These are phyloP conservation scores for Chalaropsis ovoidea DNA, from an alignment of 2,329 filamentous ascomycete species.

Conservation along the genomic window DNA sequence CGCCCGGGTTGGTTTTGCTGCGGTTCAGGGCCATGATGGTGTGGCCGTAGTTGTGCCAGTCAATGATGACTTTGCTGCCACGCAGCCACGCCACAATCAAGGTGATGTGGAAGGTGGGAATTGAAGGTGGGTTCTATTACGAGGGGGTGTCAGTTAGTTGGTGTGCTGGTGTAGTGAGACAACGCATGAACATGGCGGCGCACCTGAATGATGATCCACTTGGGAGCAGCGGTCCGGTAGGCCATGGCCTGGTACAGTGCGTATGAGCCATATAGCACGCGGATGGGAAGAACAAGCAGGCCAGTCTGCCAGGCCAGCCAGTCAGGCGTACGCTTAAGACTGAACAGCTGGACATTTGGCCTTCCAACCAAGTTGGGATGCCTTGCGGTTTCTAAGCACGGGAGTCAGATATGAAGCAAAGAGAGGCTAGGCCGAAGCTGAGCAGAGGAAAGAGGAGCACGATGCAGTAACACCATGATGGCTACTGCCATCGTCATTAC, in stretches of 20 bases:
- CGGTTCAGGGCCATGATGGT: slow-evolving; percentile 65
- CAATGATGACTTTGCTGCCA: slow-evolving; percentile 73
- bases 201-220: slow-evolving; percentile 79
- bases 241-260: slow-evolving; percentile 61
- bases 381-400: slow-evolving; percentile 58
- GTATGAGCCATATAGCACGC: slow-evolving; percentile 36
- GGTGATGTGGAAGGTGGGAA: slow-evolving; percentile 75
- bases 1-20: slow-evolving; percentile 57
- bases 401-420: neutral
- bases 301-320: slow-evolving; percentile 46
- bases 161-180: neutral
- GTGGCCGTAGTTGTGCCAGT: slow-evolving; percentile 99
- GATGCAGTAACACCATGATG: neutral
- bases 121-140: slow-evolving; percentile 77
- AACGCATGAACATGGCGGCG: slow-evolving; percentile 24
- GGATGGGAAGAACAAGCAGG: slow-evolving; percentile 24
- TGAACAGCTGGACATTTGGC: slow-evolving; percentile 58
- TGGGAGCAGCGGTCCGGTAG: slow-evolving; percentile 61
- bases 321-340: slow-evolving; percentile 57
- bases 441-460: too few relatives aligned
- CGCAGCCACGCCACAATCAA: slow-evolving; percentile 63
- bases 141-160: neutral
- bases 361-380: slow-evolving; percentile 66
- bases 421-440: neutral
- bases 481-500: too few relatives aligned